Base-by-base conservation (phyloP, 2,329 filamentous ascomycete genomes). In the Endocalyx cinctus region DNA sequence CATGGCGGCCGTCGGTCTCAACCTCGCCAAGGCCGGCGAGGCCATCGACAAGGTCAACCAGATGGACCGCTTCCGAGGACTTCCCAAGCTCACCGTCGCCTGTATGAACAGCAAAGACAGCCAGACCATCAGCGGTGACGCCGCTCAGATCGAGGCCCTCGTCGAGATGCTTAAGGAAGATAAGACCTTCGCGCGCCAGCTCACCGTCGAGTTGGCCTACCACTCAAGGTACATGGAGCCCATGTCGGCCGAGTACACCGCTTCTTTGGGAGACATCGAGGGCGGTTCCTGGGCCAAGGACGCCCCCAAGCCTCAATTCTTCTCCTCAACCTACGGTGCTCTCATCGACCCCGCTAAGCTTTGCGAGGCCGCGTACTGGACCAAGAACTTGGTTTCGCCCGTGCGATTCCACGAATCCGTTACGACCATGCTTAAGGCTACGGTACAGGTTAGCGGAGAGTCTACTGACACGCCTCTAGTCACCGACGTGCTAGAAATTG, bases 1-100 rank as follows among this genome's bases (percentile, higher is more conserved):
- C 2, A 38, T 34, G 31, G 35, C 35, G 2, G 35, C 33, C 7
- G 33, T 36, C 10, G 37, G 33, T 5, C 33, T 35, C 16, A 29
- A 35, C 18, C 13, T 35, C n/a, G 33, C 35, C 26, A 26, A 30
- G 14, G 17, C 35, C n/a, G 14, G 10, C 11, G 16, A 30, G 10
- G 23, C 28, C 14, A 38, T 38, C 23, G 23, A 38, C 10, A 31
- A 8, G 31, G 36, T 38, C n/a, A 18, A 34, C 13, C 6, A 25
- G 10, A 14, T 10, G 10, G 33, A n/a, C n/a, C n/a, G 25, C 6
- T 29, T 35, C 10, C 36, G 29, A n/a, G 25, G 15, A 5, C 14
- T n/a, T 12, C 11, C 11, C 8, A 33, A 32, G 14, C 33, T 39
- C 5, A 33, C 29, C 5, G 22, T 33, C 20, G 13, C 20, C 10